A percentile compares a stretch with the other conserved stretches of the same genome.
These are phyloP conservation scores for Eutypella sp. DNA, from an alignment of 2,329 filamentous ascomycete species.

Conservation along the genomic window DNA sequence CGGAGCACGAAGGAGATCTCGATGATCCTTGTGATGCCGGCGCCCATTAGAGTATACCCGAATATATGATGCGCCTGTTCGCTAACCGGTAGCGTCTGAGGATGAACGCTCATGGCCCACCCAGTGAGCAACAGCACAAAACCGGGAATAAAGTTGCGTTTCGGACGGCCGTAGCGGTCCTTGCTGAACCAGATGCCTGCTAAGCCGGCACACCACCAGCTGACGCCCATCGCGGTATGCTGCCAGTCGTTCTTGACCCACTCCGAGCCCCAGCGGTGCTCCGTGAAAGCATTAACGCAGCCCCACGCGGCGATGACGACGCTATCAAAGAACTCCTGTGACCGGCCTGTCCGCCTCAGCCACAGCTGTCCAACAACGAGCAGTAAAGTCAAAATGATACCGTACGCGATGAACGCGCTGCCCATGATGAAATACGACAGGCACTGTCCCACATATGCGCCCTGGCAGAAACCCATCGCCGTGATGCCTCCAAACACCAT, in stretches of 20 bases:
- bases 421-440: slow-evolving; percentile 99
- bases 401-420: slow-evolving; percentile 91
- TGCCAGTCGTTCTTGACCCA: slow-evolving; percentile 96
- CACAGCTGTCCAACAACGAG: slow-evolving; percentile 85
- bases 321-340: slow-evolving; percentile 96
- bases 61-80: slow-evolving; percentile 86
- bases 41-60: slow-evolving; percentile 92
- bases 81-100: slow-evolving; percentile 77
- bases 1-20: slow-evolving; percentile 85
- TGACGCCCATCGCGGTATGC: slow-evolving; percentile 98
- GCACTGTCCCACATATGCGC: slow-evolving; percentile 87
- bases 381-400: slow-evolving; percentile 78
- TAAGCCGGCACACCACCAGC: slow-evolving; percentile 95
- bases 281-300: slow-evolving; percentile 96
- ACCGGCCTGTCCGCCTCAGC: slow-evolving; percentile 75
- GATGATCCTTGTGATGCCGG: slow-evolving; percentile 76
- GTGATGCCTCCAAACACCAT: slow-evolving; percentile 97
- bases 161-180: slow-evolving; percentile 76
- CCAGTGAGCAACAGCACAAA: slow-evolving; percentile 90
- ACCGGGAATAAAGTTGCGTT: slow-evolving; percentile 87
- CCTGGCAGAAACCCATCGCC: slow-evolving; percentile 84
- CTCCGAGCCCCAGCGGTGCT: slow-evolving; percentile 83
- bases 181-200: slow-evolving; percentile 88
- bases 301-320: slow-evolving; percentile 90
- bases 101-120: slow-evolving; percentile 91